Evolutionary conservation across 495 filamentous ascomycete species (phyloP), one percentile per base, ranked within the genome.

Genomic region (Aspergillus incahuasiensis): DNA sequence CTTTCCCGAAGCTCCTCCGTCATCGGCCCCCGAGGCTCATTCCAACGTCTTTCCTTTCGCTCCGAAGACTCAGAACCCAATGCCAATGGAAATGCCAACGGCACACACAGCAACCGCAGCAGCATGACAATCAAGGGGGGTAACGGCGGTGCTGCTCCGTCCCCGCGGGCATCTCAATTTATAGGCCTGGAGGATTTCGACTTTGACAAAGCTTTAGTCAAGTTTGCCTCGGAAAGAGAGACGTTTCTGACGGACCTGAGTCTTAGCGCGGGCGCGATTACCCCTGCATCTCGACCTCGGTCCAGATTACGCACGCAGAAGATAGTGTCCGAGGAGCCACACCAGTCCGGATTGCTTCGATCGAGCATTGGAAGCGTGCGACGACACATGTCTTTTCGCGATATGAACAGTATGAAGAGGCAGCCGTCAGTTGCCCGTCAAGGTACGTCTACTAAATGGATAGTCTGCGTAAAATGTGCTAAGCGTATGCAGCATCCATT

Each of bases 341-440:
- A 71, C 52, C 67, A 71, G 39, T 66, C 67, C n/a, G 70, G 66
- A 41, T 66, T 79, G 25, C 65, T 83, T 28, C 76, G 78, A 59
- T 81, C 80, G 18, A 75, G 74, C 40, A 79, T 82, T 67, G 91
- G 90, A 7, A 95, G 89, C 73, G 86, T 96, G 55, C 80, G 90
- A 39, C 82, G 91, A 64, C 88, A 89, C 56, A 86, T 96, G 71
- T 92, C 92, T 51, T 88, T 92, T 62, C 79, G 86, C 54, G 94
- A 96, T 63, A 90, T 98, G 88, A 97, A 86, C 65, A 96, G 92
- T 73, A 84, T 89, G 81, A 95, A 91, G 76, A 82, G 90, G 68
- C 91, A 96, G 67, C 86, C 91, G 38, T 86, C 83, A 1, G 74
- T 84, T 68, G 82, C 87, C 42, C 86, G 88, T 69, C 83, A 90